Percentiles rank a stretch among this genome's conserved stretches.
These are phyloP conservation scores for Euphorbia neoarborescens DNA, from an alignment of 441 rosid genomes.

Conservation along the genomic window DNA sequence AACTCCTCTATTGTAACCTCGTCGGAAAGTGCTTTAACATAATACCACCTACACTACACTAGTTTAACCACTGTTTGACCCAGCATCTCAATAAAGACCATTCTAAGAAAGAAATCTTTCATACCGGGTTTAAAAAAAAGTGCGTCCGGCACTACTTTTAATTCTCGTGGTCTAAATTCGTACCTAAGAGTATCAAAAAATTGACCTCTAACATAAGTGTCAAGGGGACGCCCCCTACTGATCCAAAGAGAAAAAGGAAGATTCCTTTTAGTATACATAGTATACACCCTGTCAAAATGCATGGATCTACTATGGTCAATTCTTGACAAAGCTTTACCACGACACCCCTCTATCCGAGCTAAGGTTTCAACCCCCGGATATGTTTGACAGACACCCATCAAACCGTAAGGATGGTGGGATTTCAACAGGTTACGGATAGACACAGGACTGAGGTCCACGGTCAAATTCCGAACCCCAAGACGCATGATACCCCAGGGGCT, in stretches of 20 bases:
- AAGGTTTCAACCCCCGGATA: neutral
- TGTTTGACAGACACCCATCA: constrained; percentile 1
- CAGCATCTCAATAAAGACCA: neutral
- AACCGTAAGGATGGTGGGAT: neutral
- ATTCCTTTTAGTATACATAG: neutral
- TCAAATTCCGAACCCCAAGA: neutral
- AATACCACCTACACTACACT: neutral
- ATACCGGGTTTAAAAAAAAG: neutral
- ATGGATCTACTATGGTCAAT: constrained; percentile 3
- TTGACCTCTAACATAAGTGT: neutral
- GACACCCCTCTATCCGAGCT: neutral
- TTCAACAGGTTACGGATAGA: neutral
- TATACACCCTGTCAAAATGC: constrained; percentile 1
- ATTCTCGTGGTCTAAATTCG: neutral
- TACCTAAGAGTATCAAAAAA: neutral
- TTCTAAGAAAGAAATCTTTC: neutral
- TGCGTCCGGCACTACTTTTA: neutral
- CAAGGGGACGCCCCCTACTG: constrained; percentile 2
- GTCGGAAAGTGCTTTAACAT: neutral
- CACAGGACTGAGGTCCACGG: neutral
- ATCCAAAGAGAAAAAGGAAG: neutral
- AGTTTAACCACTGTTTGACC: neutral
- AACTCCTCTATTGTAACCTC: neutral
- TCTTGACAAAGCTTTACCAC: constrained; percentile 1
- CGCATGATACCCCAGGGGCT: neutral